Percentiles rank a stretch among this genome's conserved stretches.
Conservation (phyloP, 1,284 basidiomycete genomes). For the Fistulinella cinereoalba region DNA sequence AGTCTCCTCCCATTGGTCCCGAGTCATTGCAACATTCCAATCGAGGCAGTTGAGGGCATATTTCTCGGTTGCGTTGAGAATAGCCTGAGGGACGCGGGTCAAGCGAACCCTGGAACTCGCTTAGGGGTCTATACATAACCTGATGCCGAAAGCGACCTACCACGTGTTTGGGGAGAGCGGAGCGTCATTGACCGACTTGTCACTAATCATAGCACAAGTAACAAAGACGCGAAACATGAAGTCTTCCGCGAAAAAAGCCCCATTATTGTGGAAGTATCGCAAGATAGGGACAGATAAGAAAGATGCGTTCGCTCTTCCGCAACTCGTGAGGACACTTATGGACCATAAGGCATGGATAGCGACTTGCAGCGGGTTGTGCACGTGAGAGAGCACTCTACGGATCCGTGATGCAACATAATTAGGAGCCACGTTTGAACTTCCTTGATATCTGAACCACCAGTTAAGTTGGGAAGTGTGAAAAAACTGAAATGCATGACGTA, state of each 20-base stretch:
- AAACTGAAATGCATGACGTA: constrained; percentile 12
- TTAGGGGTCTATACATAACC: constrained; percentile 6
- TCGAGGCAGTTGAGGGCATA: constrained; percentile 28
- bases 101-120: constrained; percentile 26
- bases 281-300: constrained; percentile 33
- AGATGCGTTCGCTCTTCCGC: constrained; percentile 4
- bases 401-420: constrained; percentile 19
- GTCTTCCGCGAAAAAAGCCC: constrained; percentile 28
- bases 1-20: constrained; percentile 27
- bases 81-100: constrained; percentile 27
- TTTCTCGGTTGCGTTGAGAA: constrained; percentile 33
- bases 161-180: constrained; percentile 45
- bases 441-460: constrained; percentile 20
- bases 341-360: constrained; percentile 50
- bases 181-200: constrained; percentile 57
- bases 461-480: constrained; percentile 1
- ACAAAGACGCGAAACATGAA: constrained; percentile 41
- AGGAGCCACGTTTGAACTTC: constrained; percentile 1
- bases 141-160: constrained; percentile 22
- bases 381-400: constrained; percentile 13
- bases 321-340: constrained; percentile 35
- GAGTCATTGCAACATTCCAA: constrained; percentile 27
- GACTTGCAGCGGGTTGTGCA: constrained; percentile 33
- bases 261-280: constrained; percentile 30
- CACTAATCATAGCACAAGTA: constrained; percentile 49